Percentiles rank a stretch among this genome's conserved stretches.
Evolutionary conservation across 2,329 filamentous ascomycete genomes (phyloP).

Genomic region (Scedosporium boydii): DNA sequence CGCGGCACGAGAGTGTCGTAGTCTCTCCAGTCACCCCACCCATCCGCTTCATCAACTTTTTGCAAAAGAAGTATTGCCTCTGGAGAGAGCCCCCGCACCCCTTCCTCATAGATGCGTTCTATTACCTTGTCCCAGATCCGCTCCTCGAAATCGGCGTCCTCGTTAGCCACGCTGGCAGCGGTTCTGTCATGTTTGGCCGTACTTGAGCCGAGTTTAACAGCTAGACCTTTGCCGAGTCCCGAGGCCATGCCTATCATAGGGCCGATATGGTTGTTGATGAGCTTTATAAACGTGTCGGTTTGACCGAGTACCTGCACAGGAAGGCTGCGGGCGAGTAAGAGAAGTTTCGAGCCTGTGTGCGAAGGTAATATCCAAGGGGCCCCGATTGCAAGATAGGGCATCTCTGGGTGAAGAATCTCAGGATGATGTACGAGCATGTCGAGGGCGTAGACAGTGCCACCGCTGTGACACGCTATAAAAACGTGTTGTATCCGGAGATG

Average conservation of each 20-base stretch:
- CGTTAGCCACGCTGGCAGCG: neutral
- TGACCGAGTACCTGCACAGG: constrained; percentile 8
- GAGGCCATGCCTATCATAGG: neutral
- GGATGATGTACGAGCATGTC: constrained; percentile 20
- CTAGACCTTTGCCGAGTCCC: neutral
- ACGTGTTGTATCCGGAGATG: constrained; percentile 22
- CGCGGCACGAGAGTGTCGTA: constrained; percentile 19
- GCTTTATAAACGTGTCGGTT: neutral
- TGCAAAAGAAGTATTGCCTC: constrained; percentile 20
- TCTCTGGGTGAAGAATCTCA: constrained; percentile 15
- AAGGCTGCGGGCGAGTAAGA: constrained; percentile 14
- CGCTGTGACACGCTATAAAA: constrained; percentile 19
- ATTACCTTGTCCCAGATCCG: constrained; percentile 9
- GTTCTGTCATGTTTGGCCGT: neutral
- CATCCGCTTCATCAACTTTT: constrained; percentile 10
- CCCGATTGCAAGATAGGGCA: constrained; percentile 18
- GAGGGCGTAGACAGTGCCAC: constrained; percentile 20
- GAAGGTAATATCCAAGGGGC: constrained; percentile 21
- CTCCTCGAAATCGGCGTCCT: neutral
- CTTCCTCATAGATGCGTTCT: constrained; percentile 15
- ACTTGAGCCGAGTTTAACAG: neutral
- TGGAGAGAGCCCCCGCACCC: constrained; percentile 15
- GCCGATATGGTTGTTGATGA: neutral
- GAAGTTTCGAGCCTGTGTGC: constrained; percentile 13
- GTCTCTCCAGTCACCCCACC: constrained; percentile 21